phyloP scores from a whole-genome alignment of 176 grass and related monocot genomes.

The Tuctoria greenei region DNA sequence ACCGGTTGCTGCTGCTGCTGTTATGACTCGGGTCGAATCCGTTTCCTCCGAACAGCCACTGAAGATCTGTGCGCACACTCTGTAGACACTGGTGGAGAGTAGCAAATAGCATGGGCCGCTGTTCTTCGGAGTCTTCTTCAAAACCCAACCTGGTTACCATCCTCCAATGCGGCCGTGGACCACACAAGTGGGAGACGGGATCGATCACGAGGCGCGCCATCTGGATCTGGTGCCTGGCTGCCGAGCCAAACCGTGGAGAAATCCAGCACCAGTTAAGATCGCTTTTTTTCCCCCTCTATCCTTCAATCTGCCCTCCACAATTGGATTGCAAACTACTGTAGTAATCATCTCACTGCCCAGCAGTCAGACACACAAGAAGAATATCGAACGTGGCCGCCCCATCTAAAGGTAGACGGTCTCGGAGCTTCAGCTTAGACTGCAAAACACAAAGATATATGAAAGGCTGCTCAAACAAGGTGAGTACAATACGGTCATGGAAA shows the following conservation, averaged over 20 bases:
- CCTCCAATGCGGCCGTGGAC: conserved; percentile 20
- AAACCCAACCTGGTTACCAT: conserved; percentile 7
- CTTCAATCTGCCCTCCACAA: conserved; percentile 10
- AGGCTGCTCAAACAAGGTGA: neutral
- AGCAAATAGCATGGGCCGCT: conserved; percentile 10
- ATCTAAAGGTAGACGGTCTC: neutral
- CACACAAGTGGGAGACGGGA: conserved; percentile 39
- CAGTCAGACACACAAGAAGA: neutral
- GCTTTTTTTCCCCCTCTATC: conserved; percentile 4
- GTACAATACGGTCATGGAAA: neutral
- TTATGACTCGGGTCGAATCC: neutral
- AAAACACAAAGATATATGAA: neutral
- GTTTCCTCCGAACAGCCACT: neutral
- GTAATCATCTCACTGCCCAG: neutral
- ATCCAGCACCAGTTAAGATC: conserved; percentile 18
- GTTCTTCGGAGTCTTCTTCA: neutral
- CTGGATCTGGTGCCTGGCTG: conserved; percentile 16
- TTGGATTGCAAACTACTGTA: neutral
- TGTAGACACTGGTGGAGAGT: neutral
- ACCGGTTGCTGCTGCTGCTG: neutral
- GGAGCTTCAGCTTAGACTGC: neutral
- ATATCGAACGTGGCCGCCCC: neutral
- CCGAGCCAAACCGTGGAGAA: conserved; percentile 5
- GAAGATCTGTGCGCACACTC: neutral
- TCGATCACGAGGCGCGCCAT: conserved; percentile 39